Evolutionary conservation across 2,329 filamentous ascomycete genomes (phyloP).

Genomic region (Trichoderma oligosporum): DNA sequence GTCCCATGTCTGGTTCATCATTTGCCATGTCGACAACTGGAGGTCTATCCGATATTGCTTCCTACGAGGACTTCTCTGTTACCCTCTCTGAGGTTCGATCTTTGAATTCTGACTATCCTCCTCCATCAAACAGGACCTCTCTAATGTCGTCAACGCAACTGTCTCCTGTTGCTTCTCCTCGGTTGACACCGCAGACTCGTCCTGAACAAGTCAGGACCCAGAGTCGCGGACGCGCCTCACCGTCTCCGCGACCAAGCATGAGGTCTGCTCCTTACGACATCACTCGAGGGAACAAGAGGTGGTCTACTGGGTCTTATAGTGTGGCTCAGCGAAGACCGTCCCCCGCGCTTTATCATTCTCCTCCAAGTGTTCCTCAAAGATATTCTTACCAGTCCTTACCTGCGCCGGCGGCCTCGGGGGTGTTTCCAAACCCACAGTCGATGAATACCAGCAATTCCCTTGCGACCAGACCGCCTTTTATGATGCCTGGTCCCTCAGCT

Average conservation of each 20-base stretch:
- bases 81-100: slow-evolving; percentile 64
- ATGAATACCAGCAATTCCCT: slow-evolving; percentile 55
- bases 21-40: slow-evolving; percentile 68
- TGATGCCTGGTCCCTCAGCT: slow-evolving; percentile 49
- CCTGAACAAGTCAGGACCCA: slow-evolving; percentile 60
- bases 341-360: slow-evolving; percentile 60
- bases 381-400: slow-evolving; percentile 44
- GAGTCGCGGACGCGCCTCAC: slow-evolving; percentile 67
- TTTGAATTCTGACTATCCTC: slow-evolving; percentile 63
- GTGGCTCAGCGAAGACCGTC: slow-evolving; percentile 48
- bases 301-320: slow-evolving; percentile 64
- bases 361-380: slow-evolving; percentile 54
- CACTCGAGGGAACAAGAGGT: slow-evolving; percentile 61
- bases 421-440: slow-evolving; percentile 45
- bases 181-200: slow-evolving; percentile 58
- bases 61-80: slow-evolving; percentile 68
- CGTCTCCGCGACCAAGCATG: slow-evolving; percentile 64
- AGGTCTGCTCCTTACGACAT: slow-evolving; percentile 70
- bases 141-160: slow-evolving; percentile 67
- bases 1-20: slow-evolving; percentile 68
- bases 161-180: slow-evolving; percentile 69
- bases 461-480: slow-evolving; percentile 52
- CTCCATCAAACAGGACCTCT: slow-evolving; percentile 64
- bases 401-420: slow-evolving; percentile 32
- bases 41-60: slow-evolving; percentile 62